Conservation (phyloP, 352 stramenopile genomes). For the Thraustochytrium striatum region DNA sequence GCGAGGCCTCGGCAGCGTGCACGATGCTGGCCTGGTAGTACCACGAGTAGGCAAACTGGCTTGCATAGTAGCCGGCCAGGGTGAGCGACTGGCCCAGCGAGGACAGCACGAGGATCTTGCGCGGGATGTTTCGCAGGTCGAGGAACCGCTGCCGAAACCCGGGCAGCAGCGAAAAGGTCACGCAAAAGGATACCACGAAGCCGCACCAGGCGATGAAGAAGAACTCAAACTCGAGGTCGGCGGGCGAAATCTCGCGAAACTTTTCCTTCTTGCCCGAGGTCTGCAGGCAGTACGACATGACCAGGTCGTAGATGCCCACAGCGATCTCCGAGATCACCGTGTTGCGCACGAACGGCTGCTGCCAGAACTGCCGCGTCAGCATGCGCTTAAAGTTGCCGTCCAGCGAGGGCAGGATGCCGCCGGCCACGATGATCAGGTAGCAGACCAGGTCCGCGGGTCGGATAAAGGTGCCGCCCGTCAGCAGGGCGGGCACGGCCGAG, state of each 20-base stretch:
- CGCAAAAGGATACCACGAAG: conserved; percentile 25
- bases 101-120: conserved; percentile 36
- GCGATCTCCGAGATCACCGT: conserved; percentile 42
- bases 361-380: conserved; percentile 21
- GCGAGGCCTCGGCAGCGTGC: conserved; percentile 44
- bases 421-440: conserved; percentile 50
- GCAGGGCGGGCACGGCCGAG: conserved; percentile 8
- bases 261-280: conserved; percentile 48
- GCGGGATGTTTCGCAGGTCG: conserved; percentile 38
- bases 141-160: conserved; percentile 26
- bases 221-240: conserved; percentile 47
- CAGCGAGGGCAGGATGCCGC: conserved; percentile 37
- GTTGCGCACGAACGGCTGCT: conserved; percentile 29
- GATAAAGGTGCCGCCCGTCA: conserved; percentile 47
- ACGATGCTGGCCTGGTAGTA: conserved; percentile 50
- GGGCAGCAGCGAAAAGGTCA: conserved; percentile 13
- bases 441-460: conserved; percentile 36
- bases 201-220: conserved; percentile 49
- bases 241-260: conserved; percentile 14
- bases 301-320: conserved; percentile 44
- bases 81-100: conserved; percentile 35
- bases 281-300: conserved; percentile 46
- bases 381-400: conserved; percentile 40
- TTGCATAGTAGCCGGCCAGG: conserved; percentile 43
- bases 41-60: conserved; percentile 44